phyloP scores from a whole-genome alignment of 352 stramenopile species.

The Phytophthora citricola region DNA sequence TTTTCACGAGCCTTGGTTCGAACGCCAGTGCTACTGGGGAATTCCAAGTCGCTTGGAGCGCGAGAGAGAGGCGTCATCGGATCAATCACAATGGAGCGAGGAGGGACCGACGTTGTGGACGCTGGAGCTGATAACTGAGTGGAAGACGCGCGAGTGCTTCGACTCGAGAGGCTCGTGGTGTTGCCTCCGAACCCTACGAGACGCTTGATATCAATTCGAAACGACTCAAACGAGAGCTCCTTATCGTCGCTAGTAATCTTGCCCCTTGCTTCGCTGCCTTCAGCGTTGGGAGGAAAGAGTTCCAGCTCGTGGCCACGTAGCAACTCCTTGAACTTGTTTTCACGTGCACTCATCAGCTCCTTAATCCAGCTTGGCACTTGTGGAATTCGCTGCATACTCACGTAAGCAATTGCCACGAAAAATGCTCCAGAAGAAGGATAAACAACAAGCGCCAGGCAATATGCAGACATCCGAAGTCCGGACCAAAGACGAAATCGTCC shows the following conservation, averaged over 20 bases:
- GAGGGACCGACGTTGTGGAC: slow-evolving; percentile 24
- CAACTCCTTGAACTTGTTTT: slow-evolving; percentile 74
- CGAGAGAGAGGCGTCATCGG: slow-evolving; percentile 53
- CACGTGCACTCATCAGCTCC: slow-evolving; percentile 57
- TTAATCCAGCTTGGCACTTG: slow-evolving; percentile 61
- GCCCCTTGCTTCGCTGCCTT: not conserved
- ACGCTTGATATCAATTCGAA: slow-evolving; percentile 43
- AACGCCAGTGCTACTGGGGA: slow-evolving; percentile 57
- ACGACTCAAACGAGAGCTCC: slow-evolving; percentile 40
- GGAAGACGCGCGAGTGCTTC: slow-evolving; percentile 22
- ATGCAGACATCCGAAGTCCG: slow-evolving; percentile 70
- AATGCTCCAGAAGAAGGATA: slow-evolving; percentile 66
- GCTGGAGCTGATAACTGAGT: slow-evolving; percentile 11
- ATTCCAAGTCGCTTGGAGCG: slow-evolving; percentile 41
- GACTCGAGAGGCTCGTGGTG: slow-evolving; percentile 37
- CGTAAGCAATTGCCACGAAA: slow-evolving; percentile 62
- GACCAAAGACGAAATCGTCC: slow-evolving; percentile 70
- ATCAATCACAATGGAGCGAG: slow-evolving; percentile 49
- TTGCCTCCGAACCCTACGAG: slow-evolving; percentile 37
- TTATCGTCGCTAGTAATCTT: slow-evolving; percentile 13
- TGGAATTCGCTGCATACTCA: slow-evolving; percentile 59
- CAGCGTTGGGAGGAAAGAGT: slow-evolving; percentile 45
- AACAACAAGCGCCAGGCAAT: slow-evolving; percentile 64
- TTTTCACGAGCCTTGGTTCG: slow-evolving; percentile 67
- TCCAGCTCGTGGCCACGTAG: slow-evolving; percentile 57